Conservation (phyloP, 306 rosid genomes). For the Inga oerstediana region DNA sequence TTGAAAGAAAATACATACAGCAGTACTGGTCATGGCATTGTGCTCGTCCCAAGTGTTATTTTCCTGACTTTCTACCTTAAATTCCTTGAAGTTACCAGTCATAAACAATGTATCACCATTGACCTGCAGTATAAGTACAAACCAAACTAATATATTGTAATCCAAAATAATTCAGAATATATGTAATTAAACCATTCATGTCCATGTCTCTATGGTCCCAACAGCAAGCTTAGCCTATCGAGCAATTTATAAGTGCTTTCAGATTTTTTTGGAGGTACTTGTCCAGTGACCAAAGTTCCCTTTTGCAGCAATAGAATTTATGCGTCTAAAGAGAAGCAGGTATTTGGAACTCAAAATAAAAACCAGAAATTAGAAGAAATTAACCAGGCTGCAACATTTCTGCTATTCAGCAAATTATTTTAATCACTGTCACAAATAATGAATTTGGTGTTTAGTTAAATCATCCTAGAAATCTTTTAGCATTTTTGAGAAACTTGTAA, state of each 20-base stretch:
- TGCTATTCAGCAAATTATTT: background rate
- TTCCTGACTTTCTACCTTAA: conserved; percentile 73
- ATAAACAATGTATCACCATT: conserved; percentile 91
- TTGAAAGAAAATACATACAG: conserved; percentile 55
- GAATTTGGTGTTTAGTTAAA: background rate
- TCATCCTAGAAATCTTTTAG: background rate
- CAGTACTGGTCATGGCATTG: conserved; percentile 81
- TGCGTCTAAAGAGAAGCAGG: background rate
- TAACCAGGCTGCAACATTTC: background rate
- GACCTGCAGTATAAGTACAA: conserved; percentile 61
- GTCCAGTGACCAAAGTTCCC: background rate
- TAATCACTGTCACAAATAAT: background rate
- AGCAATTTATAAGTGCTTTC: background rate
- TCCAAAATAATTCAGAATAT: conserved; percentile 8
- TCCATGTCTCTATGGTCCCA: background rate
- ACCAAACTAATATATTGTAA: conserved; percentile 9
- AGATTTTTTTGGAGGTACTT: background rate
- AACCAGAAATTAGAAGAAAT: conserved; percentile 3
- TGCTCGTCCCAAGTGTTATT: conserved; percentile 77
- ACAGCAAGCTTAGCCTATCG: background rate
- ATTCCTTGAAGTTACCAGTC: conserved; percentile 93
- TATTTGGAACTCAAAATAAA: background rate
- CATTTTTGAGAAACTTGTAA: background rate
- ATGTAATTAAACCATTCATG: background rate
- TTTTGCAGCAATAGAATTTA: background rate